These are phyloP conservation scores for Hansenula anomala DNA, from an alignment of 1,139 yeast genomes.

Conservation along the genomic window DNA sequence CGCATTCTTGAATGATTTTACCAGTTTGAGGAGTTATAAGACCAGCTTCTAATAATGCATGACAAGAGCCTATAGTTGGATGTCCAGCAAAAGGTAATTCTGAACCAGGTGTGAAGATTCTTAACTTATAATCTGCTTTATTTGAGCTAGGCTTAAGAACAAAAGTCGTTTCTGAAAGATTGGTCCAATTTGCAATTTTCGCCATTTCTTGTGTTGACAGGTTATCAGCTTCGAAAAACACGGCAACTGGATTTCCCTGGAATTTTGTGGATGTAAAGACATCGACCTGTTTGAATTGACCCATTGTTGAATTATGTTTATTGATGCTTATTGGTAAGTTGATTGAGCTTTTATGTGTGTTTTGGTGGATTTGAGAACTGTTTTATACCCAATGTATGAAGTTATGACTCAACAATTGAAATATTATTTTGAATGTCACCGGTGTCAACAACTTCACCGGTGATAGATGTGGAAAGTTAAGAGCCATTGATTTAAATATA, in stretches of 20 bases:
- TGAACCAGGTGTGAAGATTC: slow-evolving; percentile 40
- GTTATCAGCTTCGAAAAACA: slow-evolving; percentile 33
- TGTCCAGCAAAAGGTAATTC: slow-evolving; percentile 61
- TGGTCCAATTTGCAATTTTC: slow-evolving; percentile 49
- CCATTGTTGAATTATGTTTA: no score
- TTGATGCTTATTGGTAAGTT: no score
- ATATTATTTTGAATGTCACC: no score
- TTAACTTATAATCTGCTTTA: slow-evolving; percentile 38
- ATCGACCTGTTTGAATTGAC: slow-evolving; percentile 44
- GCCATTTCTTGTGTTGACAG: slow-evolving; percentile 35
- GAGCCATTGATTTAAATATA: no score
- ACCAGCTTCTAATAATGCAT: slow-evolving; percentile 29
- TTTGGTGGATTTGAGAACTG: no score
- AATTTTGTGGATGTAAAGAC: slow-evolving; percentile 40
- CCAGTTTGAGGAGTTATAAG: slow-evolving; percentile 22
- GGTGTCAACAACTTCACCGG: no score
- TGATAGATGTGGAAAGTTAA: no score
- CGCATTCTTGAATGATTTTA: slow-evolving; percentile 37
- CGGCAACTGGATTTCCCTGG: slow-evolving; percentile 55
- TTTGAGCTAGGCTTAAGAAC: slow-evolving; percentile 32
- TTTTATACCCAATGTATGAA: no score
- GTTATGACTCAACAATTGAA: no score
- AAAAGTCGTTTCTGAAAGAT: slow-evolving; percentile 52
- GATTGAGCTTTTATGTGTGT: no score
- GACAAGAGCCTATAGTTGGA: slow-evolving; percentile 50